Evolutionary conservation across 345 rosid genomes (phyloP), one percentile per base, ranked within the genome.

Genomic region (Murraya paniculata): DNA sequence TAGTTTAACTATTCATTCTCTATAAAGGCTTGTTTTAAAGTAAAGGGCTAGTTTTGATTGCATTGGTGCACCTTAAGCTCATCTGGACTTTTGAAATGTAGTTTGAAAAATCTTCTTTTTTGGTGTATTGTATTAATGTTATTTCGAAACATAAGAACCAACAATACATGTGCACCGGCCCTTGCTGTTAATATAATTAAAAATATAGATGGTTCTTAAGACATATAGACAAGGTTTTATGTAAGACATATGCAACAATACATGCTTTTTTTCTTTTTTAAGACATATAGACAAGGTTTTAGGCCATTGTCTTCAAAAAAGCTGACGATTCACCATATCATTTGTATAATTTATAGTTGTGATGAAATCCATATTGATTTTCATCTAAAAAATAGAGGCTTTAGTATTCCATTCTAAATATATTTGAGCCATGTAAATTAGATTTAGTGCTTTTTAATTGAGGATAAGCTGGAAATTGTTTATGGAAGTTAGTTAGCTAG

Each of bases 141-240:
- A 13, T 22, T 39, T 60, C 41, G 14, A 53, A 56, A 50, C 38
- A 35, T 65, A 65, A 39, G 64, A 60, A 30, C 74, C 36, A 83
- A 31, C 79, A 28, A 71, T 78, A 61, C 82, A 83, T 79, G 82
- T 82, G 81, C 74, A 25, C 35, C 81, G 86, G 61, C 77, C 83
- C 80, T 35, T 70, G 35, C 62, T 71, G 38, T 31, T 77, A 79
- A 71, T 76, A 21, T 48, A 74, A 75, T 74, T 71, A 68, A 71
- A 60, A 55, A 45, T 79, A 30, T 38, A 22, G 72, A 76, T 78
- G 38, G 50, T 56, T 18, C 75, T 1, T 38, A 0, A 73, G 83
- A 79, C 88, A 73, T 19, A 21, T 57, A 59, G 78, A 76, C 79
- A 82, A 58, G 27, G 65, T 77, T 38, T 74, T 76, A 71, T n/a